Evolutionary conservation across 768 basidiomycete genomes (phyloP).

Genomic region (Pilatotrama ljubarskyi): DNA sequence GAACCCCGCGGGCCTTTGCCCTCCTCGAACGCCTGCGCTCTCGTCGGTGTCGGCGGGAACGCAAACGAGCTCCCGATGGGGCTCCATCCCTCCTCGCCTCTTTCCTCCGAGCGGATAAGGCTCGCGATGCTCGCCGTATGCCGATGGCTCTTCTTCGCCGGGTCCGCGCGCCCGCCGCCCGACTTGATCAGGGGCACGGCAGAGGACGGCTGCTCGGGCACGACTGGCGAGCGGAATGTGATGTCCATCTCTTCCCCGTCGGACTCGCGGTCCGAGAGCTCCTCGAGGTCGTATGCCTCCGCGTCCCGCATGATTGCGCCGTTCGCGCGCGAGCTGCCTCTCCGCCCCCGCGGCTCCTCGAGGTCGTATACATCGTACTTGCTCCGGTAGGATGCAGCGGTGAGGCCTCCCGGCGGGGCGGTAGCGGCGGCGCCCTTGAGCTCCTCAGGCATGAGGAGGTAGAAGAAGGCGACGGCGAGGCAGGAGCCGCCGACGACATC

Average conservation of each 20-base stretch:
- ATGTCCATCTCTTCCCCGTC: conserved; percentile 67
- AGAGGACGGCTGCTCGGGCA: conserved; percentile 34
- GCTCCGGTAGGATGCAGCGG: conserved; percentile 36
- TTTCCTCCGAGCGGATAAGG: conserved; percentile 73
- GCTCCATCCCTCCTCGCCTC: conserved; percentile 84
- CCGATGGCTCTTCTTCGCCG: conserved; percentile 51
- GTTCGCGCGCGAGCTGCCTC: conserved; percentile 32
- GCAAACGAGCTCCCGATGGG: conserved; percentile 61
- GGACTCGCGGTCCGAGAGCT: conserved; percentile 43
- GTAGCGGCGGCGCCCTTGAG: conserved; percentile 56
- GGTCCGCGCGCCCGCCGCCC: conserved; percentile 26
- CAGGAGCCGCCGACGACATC: conserved; percentile 95
- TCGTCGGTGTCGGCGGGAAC: conserved; percentile 43
- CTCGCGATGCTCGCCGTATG: conserved; percentile 87
- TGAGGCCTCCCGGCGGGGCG: conserved; percentile 50
- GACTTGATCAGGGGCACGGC: conserved; percentile 38
- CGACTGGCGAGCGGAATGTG: conserved; percentile 65
- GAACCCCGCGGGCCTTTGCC: conserved; percentile 11
- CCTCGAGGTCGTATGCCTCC: conserved; percentile 58
- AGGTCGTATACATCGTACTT: conserved; percentile 83
- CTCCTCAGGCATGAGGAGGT: conserved; percentile 81
- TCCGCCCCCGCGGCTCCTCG: conserved; percentile 50
- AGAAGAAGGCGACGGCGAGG: conserved; percentile 85
- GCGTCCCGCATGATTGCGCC: conserved; percentile 39
- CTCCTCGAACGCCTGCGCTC: conserved; percentile 19